Evolutionary conservation across 495 filamentous ascomycete species (phyloP).

Genomic region (Tuber aestivum): DNA sequence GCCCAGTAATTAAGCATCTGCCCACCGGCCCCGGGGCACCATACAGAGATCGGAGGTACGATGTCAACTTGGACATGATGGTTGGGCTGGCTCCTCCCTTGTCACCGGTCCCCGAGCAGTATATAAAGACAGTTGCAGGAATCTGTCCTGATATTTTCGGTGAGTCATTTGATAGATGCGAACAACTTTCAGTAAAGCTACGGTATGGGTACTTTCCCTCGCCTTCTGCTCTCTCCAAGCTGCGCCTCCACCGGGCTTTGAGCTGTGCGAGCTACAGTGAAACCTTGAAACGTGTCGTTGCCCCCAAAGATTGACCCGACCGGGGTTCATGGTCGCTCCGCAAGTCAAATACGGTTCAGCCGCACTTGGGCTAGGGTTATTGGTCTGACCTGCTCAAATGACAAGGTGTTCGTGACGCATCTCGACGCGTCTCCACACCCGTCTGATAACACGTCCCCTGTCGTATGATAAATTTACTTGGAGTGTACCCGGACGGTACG

Average conservation of each 20-base stretch:
- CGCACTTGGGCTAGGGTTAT: conserved; percentile 1
- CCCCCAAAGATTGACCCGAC: not conserved
- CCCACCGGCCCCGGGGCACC: not conserved
- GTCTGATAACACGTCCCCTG: not conserved
- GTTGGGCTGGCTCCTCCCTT: not conserved
- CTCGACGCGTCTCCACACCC: not conserved
- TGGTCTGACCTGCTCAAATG: not conserved
- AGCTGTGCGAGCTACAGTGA: not conserved
- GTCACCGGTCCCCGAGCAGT: not conserved
- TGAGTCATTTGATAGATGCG: not conserved
- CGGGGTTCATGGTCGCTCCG: not conserved
- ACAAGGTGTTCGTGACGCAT: not conserved
- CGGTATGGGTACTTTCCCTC: too few relatives aligned
- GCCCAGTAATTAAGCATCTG: conserved; percentile 19
- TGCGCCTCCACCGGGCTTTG: not conserved
- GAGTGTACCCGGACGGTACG: too few relatives aligned
- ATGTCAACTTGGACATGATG: conserved; percentile 21
- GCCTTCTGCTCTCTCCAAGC: not conserved
- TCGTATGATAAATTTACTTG: too few relatives aligned
- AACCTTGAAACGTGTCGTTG: conserved; percentile 5
- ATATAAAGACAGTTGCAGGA: not conserved
- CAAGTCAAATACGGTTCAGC: not conserved
- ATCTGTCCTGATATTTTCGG: not conserved
- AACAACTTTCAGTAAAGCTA: not conserved
- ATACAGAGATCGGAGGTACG: conserved; percentile 21